Percentiles rank a stretch among this genome's conserved stretches.
Conservation (phyloP, 768 basidiomycete species). For the Boletus rubescentipes region DNA sequence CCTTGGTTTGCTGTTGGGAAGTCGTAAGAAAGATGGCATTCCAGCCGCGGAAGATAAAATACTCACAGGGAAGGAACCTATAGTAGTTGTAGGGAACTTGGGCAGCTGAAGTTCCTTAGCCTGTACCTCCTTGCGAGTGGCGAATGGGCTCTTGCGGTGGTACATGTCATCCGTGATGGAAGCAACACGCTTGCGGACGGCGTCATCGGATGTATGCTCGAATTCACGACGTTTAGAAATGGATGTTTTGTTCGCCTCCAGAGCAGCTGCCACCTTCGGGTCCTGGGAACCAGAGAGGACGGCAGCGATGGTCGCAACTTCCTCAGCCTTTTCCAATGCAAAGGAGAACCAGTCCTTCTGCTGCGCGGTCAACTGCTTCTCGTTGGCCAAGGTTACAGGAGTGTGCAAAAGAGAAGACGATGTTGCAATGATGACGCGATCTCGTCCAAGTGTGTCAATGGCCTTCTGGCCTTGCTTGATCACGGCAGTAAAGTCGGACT, state of each 20-base stretch:
- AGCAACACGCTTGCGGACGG: slow-evolving; percentile 92
- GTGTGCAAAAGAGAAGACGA: slow-evolving; percentile 99
- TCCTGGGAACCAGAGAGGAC: slow-evolving; percentile 86
- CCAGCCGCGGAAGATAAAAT: neutral
- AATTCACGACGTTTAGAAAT: slow-evolving; percentile 95
- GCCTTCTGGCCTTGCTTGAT: slow-evolving; percentile 84
- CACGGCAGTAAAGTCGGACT: slow-evolving; percentile 85
- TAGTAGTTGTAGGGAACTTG: slow-evolving; percentile 98
- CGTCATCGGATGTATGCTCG: slow-evolving; percentile 89
- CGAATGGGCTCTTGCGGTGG: slow-evolving; percentile 87
- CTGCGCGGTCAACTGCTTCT: slow-evolving; percentile 84
- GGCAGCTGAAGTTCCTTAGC: slow-evolving; percentile 86
- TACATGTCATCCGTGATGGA: slow-evolving; percentile 85
- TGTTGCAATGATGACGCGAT: slow-evolving; percentile 90
- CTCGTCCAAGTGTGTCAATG: slow-evolving; percentile 74
- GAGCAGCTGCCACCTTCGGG: slow-evolving; percentile 59
- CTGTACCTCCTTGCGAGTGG: slow-evolving; percentile 84
- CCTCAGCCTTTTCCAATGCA: slow-evolving; percentile 91
- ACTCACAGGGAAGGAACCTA: slow-evolving; percentile 93
- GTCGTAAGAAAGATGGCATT: slow-evolving; percentile 6
- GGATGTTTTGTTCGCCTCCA: slow-evolving; percentile 87
- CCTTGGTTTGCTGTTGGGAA: slow-evolving; percentile 84
- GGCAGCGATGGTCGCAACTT: slow-evolving; percentile 86
- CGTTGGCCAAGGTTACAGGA: slow-evolving; percentile 91
- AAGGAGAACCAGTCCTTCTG: slow-evolving; percentile 99